phyloP scores from a whole-genome alignment of 192 early-diverging fungal species.

The Mortierella hygrophila region DNA sequence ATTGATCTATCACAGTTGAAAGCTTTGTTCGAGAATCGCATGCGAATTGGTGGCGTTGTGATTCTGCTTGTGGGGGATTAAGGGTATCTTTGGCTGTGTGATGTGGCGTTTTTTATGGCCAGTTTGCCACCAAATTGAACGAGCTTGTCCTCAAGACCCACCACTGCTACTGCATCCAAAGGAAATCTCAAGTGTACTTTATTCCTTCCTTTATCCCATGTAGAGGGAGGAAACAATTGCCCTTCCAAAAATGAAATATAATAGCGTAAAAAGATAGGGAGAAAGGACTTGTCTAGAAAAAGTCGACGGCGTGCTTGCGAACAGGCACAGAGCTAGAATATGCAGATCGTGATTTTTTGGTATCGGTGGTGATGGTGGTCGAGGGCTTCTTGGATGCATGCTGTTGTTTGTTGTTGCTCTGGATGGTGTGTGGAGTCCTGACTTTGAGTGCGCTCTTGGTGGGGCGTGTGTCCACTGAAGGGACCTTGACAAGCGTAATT shows the following conservation, averaged over 20 bases:
- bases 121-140: too few species aligned
- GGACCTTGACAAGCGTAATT: conserved; percentile 35
- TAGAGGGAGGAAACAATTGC: too few species aligned
- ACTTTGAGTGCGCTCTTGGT: conserved; percentile 44
- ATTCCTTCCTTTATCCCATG: too few species aligned
- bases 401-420: conserved; percentile 19
- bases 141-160: too few species aligned
- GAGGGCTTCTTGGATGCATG: conserved; percentile 9
- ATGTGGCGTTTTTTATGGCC: too few species aligned
- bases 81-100: too few species aligned
- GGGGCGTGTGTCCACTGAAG: conserved; percentile 36
- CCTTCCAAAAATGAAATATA: not conserved
- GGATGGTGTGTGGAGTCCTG: conserved; percentile 29
- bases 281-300: conserved; percentile 13
- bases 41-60: too few species aligned
- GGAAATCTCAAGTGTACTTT: too few species aligned
- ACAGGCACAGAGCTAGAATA: not conserved
- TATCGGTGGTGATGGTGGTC: conserved; percentile 7
- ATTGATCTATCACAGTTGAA: too few species aligned
- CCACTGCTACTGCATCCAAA: too few species aligned
- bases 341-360: conserved; percentile 22
- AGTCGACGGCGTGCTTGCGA: conserved; percentile 31
- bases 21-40: too few species aligned
- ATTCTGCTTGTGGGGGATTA: too few species aligned
- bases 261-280: not conserved